phyloP scores from a whole-genome alignment of 2,329 filamentous ascomycete genomes.

The Penicillium sp. region DNA sequence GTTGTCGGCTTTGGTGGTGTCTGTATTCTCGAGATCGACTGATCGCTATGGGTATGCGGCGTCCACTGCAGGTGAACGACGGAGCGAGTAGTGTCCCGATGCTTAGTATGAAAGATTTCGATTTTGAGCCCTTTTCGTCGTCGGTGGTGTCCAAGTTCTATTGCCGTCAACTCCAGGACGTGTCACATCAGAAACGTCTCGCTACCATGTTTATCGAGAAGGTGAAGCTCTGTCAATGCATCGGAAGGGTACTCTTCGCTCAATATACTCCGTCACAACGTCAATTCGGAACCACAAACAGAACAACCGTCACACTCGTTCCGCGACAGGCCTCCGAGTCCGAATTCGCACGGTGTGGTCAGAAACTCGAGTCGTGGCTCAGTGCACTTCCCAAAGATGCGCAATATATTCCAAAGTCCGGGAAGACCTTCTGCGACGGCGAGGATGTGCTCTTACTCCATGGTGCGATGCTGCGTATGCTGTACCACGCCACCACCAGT shows the following conservation, averaged over 20 bases:
- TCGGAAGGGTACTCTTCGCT: conserved; percentile 77
- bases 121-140: conserved; percentile 64
- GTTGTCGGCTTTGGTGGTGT: conserved; percentile 92
- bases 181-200: conserved; percentile 67
- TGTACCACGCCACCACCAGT: conserved; percentile 85
- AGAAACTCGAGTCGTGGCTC: conserved; percentile 71
- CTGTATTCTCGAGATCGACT: conserved; percentile 87
- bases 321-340: conserved; percentile 77
- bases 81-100: conserved; percentile 90
- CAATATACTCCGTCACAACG: conserved; percentile 84
- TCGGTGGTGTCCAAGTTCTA: conserved; percentile 60
- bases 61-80: conserved; percentile 82
- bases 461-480: conserved; percentile 80
- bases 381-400: conserved; percentile 65
- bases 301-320: conserved; percentile 73
- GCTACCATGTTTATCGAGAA: conserved; percentile 85
- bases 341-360: conserved; percentile 69
- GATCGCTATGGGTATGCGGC: conserved; percentile 81
- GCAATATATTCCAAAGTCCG: conserved; percentile 60
- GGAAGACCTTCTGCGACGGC: conserved; percentile 54
- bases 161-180: conserved; percentile 66
- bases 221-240: conserved; percentile 77
- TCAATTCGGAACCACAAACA: conserved; percentile 63
- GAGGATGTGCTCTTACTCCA: conserved; percentile 58
- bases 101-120: conserved; percentile 74